A percentile compares a stretch with the other conserved stretches of the same genome.
These are phyloP conservation scores for Trichoderma asperelloides DNA, from an alignment of 495 filamentous ascomycete species.

Conservation along the genomic window DNA sequence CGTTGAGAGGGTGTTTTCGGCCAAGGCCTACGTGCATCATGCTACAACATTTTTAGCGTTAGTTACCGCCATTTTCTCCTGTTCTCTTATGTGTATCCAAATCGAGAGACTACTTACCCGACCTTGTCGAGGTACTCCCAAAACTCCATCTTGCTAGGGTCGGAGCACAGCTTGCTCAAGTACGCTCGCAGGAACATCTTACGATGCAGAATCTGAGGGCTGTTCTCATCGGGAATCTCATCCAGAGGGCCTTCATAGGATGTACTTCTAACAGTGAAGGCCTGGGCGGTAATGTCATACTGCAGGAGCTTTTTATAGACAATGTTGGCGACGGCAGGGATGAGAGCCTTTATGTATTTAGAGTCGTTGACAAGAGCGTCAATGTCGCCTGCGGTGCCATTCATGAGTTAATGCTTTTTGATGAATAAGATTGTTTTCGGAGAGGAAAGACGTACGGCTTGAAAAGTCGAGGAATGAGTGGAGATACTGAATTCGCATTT, in stretches of 20 bases:
- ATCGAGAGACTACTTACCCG: conserved; percentile 36
- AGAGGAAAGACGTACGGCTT: conserved; percentile 38
- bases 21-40: conserved; percentile 65
- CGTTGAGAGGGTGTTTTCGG: conserved; percentile 53
- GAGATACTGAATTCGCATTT: conserved; percentile 59
- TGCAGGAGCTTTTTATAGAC: conserved; percentile 71
- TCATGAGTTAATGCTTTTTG: background rate
- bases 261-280: conserved; percentile 59
- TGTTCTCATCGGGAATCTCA: conserved; percentile 50
- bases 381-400: conserved; percentile 45
- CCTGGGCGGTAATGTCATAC: conserved; percentile 65
- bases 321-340: conserved; percentile 63
- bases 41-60: conserved; percentile 23
- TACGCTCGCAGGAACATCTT: conserved; percentile 71
- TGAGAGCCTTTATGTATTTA: conserved; percentile 67
- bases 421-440: background rate
- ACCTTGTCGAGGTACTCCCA: conserved; percentile 76
- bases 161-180: conserved; percentile 57
- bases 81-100: too few species aligned
- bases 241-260: conserved; percentile 54
- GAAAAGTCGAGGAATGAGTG: conserved; percentile 67
- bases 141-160: conserved; percentile 63
- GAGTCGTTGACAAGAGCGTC: conserved; percentile 54
- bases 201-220: conserved; percentile 62
- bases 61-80: too few species aligned